These are phyloP conservation scores for Apiospora phragmitis DNA, from an alignment of 2,329 filamentous ascomycete species.

Conservation along the genomic window DNA sequence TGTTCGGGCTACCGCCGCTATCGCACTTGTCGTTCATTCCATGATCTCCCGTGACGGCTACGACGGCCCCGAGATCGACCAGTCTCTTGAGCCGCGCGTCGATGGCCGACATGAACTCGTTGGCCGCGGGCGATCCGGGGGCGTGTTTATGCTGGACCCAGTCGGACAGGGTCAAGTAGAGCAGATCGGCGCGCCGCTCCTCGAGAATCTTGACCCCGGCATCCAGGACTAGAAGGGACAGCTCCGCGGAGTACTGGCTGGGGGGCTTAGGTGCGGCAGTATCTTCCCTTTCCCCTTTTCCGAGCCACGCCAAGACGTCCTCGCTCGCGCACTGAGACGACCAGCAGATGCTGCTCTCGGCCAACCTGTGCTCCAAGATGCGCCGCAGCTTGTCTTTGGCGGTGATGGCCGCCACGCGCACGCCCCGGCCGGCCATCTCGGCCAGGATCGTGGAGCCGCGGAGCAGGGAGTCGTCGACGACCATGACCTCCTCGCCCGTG, in stretches of 20 bases:
- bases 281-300: conserved; percentile 8
- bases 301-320: conserved; percentile 27
- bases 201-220: conserved; percentile 42
- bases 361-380: conserved; percentile 39
- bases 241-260: conserved; percentile 42
- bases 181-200: conserved; percentile 38
- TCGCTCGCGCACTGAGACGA: conserved; percentile 38
- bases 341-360: conserved; percentile 36
- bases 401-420: conserved; percentile 43
- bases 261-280: conserved; percentile 40
- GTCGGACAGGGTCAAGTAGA: conserved; percentile 45
- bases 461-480: conserved; percentile 40
- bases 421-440: conserved; percentile 37
- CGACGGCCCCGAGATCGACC: conserved; percentile 33
- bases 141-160: conserved; percentile 45
- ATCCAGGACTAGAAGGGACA: conserved; percentile 44
- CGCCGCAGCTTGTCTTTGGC: conserved; percentile 45
- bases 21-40: conserved; percentile 43
- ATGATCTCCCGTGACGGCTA: conserved; percentile 43
- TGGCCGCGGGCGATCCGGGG: conserved; percentile 35
- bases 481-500: conserved; percentile 41
- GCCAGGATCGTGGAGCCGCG: conserved; percentile 42
- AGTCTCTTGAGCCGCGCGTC: conserved; percentile 35
- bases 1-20: conserved; percentile 34
- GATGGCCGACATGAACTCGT: conserved; percentile 37